Evolutionary conservation across 352 stramenopile species (phyloP), one percentile per base, ranked within the genome.

Genomic region (Phytopythium mirpurense): DNA sequence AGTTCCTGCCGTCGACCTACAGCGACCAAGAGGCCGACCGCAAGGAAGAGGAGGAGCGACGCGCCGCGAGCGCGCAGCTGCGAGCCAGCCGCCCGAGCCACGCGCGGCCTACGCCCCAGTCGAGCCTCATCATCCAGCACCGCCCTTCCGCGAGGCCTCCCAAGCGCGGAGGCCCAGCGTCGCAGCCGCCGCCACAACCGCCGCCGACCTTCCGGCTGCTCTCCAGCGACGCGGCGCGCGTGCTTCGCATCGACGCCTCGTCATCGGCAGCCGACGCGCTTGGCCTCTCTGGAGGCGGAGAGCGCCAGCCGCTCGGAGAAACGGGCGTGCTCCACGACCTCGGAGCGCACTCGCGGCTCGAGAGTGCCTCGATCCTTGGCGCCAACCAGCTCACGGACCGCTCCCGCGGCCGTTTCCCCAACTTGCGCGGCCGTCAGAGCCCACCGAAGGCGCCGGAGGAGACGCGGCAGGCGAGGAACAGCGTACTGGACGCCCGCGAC

Each of bases 101-200:
- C 12, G 12, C 26, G 19, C 29, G 31, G 19, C 16, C 51, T 24
- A 12, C 32, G 9, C 51, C 43, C 18, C 34, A 40, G 10, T 50
- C 51, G 7, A 57, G 32, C 23, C 27, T 57, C 37, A 29, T 57
- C 51, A 57, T 57, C 38, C 51, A 57, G 29, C 51, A 57, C 15
- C 40, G 19, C 11, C n/a, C 8, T 3, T 31, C 40, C 4, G 3
- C 40, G 12, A n/a, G 19, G 8, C n/a, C 21, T 1, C 19, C 10
- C 11, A 45, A 29, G 19, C 40, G 40, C 40, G 3, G n/a, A n/a
- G n/a, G 6, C 16, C 5, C 44, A 29, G 27, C 12, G 29, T 42
- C 32, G 14, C 18, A 29, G 29, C 5, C 38, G 6, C 27, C 23
- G 5, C 18, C 21, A 18, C 29, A 16, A 14, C 26, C n/a, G 5